Evolutionary conservation across 139 green algal species (phyloP).

Genomic region (Ettlia oleoabundans): DNA sequence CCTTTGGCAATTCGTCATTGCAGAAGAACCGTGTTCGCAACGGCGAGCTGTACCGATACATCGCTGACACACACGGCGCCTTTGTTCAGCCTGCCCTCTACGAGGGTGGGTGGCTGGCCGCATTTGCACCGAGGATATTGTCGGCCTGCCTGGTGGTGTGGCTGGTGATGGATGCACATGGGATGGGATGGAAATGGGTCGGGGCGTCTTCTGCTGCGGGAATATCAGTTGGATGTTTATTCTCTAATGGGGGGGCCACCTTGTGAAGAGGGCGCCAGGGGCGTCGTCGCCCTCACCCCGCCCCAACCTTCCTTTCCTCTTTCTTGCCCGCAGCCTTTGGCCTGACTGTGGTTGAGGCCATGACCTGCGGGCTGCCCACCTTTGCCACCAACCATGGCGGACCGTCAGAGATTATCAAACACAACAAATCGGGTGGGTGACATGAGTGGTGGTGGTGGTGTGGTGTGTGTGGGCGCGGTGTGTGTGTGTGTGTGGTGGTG

Average conservation of each 20-base stretch:
- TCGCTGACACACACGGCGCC: constrained; percentile 76
- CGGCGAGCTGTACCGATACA: constrained; percentile 77
- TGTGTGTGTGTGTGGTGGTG: background rate
- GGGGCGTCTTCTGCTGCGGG: too few relatives aligned
- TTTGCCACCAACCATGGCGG: constrained; percentile 80
- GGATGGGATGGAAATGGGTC: too few relatives aligned
- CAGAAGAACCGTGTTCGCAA: constrained; percentile 80
- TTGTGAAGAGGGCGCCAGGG: too few relatives aligned
- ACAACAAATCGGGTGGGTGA: constrained; percentile 61
- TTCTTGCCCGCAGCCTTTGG: constrained; percentile 79
- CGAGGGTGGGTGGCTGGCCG: constrained; percentile 62
- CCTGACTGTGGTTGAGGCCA: constrained; percentile 85
- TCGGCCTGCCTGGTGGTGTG: background rate
- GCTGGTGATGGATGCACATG: background rate
- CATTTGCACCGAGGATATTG: too few relatives aligned
- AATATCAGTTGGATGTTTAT: too few relatives aligned
- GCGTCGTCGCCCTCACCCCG: too few relatives aligned
- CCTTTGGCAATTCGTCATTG: too few relatives aligned
- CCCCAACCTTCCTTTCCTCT: background rate
- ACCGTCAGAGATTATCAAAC: constrained; percentile 76
- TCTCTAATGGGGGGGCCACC: too few relatives aligned
- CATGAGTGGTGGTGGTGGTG: background rate
- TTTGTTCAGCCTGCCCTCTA: constrained; percentile 84
- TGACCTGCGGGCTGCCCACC: constrained; percentile 78
- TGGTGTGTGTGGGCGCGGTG: too few relatives aligned